These are phyloP conservation scores for Rhizopus arrhizus DNA, from an alignment of 371 early-diverging fungal species.

Conservation along the genomic window DNA sequence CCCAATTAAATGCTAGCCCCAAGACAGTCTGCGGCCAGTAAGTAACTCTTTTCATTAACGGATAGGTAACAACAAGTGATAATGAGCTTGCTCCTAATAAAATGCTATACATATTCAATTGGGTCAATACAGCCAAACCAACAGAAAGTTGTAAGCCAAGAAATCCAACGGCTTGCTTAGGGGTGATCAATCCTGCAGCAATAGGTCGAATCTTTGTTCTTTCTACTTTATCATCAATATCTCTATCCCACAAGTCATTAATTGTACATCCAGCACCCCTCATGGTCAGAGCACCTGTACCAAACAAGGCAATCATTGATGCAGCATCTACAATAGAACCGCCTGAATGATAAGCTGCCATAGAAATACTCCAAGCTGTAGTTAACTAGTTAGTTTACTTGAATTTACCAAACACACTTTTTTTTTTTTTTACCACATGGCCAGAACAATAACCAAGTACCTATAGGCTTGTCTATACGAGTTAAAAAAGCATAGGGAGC, in stretches of 20 bases:
- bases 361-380: conserved; percentile 77
- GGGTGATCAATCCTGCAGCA: conserved; percentile 77
- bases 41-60: conserved; percentile 95
- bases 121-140: conserved; percentile 80
- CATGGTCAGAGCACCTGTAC: conserved; percentile 90
- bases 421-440: conserved; percentile 69
- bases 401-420: neutral
- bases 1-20: conserved; percentile 95
- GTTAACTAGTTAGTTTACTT: too few relatives aligned
- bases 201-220: conserved; percentile 86
- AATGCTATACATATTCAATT: conserved; percentile 79
- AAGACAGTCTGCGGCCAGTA: conserved; percentile 94
- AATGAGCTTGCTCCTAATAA: conserved; percentile 82
- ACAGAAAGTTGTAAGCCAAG: conserved; percentile 78
- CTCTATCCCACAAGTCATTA: conserved; percentile 95
- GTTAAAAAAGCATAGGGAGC: conserved; percentile 78
- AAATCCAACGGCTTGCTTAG: conserved; percentile 75
- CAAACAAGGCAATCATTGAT: conserved; percentile 81
- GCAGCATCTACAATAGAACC: conserved; percentile 56
- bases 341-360: conserved; percentile 72
- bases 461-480: conserved; percentile 89
- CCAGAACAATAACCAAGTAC: conserved; percentile 89
- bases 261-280: conserved; percentile 96
- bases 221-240: conserved; percentile 86
- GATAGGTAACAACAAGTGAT: conserved; percentile 80